These are phyloP conservation scores for Rhododendron ferrugineum DNA, from an alignment of 148 eudicot genomes.

Conservation along the genomic window DNA sequence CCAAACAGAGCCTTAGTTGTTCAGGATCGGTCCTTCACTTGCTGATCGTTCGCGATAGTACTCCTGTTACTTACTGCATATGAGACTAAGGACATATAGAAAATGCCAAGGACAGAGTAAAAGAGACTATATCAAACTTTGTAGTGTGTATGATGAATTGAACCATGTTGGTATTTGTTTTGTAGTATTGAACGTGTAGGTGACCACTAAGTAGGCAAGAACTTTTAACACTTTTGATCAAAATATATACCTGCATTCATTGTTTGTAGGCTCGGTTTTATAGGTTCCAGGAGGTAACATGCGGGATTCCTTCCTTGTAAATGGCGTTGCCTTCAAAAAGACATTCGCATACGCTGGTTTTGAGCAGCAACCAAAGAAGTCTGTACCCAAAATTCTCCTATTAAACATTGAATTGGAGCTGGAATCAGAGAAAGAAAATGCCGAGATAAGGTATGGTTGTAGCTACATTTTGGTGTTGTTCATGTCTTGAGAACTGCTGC, in stretches of 20 bases:
- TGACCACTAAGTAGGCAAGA: neutral
- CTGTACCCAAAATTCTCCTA: conserved; percentile 79
- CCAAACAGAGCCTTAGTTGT: too few relatives aligned
- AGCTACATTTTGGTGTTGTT: neutral
- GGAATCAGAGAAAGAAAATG: conserved; percentile 99
- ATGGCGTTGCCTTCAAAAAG: conserved; percentile 97
- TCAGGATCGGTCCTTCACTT: too few relatives aligned
- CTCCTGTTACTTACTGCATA: neutral
- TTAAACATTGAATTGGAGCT: conserved; percentile 91
- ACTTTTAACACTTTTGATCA: neutral
- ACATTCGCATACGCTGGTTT: conserved; percentile 98
- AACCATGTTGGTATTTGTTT: neutral
- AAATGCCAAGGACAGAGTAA: neutral
- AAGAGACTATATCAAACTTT: neutral
- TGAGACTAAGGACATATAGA: neutral
- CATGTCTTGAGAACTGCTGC: neutral
- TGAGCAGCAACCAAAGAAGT: conserved; percentile 96
- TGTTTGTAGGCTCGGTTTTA: conserved; percentile 10
- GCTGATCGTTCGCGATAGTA: too few relatives aligned
- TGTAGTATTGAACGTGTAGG: neutral
- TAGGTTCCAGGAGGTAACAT: conserved; percentile 98
- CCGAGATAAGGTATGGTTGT: conserved; percentile 71
- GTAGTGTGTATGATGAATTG: neutral
- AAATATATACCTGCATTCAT: neutral
- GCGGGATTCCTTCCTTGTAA: conserved; percentile 94